phyloP scores from a whole-genome alignment of 2,329 filamentous ascomycete genomes.

The Xylaria sp. region DNA sequence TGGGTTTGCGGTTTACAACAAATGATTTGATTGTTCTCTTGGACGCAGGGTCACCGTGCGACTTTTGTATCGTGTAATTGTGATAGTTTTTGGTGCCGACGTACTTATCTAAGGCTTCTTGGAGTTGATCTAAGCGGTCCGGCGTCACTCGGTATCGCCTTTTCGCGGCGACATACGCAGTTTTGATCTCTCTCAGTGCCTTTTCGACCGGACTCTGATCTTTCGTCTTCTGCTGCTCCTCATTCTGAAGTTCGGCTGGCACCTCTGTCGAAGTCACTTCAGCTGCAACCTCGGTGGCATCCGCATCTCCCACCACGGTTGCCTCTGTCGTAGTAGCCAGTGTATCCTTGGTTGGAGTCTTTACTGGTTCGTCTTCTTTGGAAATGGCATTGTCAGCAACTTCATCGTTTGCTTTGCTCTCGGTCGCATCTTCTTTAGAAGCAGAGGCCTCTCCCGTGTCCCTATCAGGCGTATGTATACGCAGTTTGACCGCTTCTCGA shows the following conservation, averaged over 20 bases:
- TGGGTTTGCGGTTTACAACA: slow-evolving; percentile 76
- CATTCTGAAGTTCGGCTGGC: slow-evolving; percentile 28
- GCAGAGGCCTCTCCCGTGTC: slow-evolving; percentile 31
- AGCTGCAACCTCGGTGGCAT: slow-evolving; percentile 35
- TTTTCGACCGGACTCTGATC: slow-evolving; percentile 66
- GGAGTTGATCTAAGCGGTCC: slow-evolving; percentile 76
- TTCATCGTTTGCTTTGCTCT: slow-evolving; percentile 30
- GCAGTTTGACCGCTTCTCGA: slow-evolving; percentile 69
- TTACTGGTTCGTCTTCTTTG: slow-evolving; percentile 27
- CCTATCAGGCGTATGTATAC: slow-evolving; percentile 60
- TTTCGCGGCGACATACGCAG: slow-evolving; percentile 84
- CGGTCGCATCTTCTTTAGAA: slow-evolving; percentile 27
- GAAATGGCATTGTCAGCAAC: slow-evolving; percentile 7
- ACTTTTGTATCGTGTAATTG: slow-evolving; percentile 97
- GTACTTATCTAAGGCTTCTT: slow-evolving; percentile 78
- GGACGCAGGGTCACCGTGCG: slow-evolving; percentile 80
- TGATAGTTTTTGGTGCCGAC: slow-evolving; percentile 91
- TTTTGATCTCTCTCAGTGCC: slow-evolving; percentile 78
- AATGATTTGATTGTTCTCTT: slow-evolving; percentile 96
- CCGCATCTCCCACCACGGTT: slow-evolving; percentile 43
- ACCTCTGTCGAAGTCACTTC: slow-evolving; percentile 37
- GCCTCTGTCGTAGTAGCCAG: slow-evolving; percentile 33
- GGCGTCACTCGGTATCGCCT: slow-evolving; percentile 83
- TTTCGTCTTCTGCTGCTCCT: slow-evolving; percentile 49
- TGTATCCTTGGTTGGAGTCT: slow-evolving; percentile 12